Evolutionary conservation across 1,284 basidiomycete genomes (phyloP).

Genomic region (Pseudomicrostroma phylloplanum): DNA sequence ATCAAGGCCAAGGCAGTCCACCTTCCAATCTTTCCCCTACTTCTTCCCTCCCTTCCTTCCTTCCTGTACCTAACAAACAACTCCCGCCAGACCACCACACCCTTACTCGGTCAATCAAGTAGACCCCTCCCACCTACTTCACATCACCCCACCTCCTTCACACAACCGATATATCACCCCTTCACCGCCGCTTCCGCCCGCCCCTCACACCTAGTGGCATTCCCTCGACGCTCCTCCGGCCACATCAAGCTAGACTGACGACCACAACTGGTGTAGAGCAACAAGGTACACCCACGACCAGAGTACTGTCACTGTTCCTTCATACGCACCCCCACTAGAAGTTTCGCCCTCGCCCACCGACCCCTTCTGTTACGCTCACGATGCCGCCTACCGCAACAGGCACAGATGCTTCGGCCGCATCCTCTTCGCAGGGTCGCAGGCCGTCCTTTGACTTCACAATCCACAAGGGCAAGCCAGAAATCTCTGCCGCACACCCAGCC

Average conservation of each 20-base stretch:
- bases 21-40: background rate
- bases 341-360: too few species aligned
- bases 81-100: background rate
- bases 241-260: too few species aligned
- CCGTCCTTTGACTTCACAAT: constrained; percentile 3
- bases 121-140: background rate
- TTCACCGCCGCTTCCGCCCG: too few species aligned
- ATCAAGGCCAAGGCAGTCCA: too few species aligned
- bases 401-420: background rate
- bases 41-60: background rate
- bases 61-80: background rate
- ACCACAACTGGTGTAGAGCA: too few species aligned
- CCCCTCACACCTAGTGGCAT: too few species aligned
- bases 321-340: too few species aligned
- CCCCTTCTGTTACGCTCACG: too few species aligned
- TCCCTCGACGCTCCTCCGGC: too few species aligned
- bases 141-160: background rate
- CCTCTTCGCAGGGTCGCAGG: background rate
- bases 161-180: too few species aligned
- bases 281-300: too few species aligned
- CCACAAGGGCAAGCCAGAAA: constrained; percentile 4
- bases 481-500: background rate
- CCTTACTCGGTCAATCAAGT: background rate
- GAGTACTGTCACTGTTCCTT: too few species aligned
- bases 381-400: constrained; percentile 1